These are phyloP conservation scores for Opeltia flavorubescens DNA, from an alignment of 495 filamentous ascomycete species.

Conservation along the genomic window DNA sequence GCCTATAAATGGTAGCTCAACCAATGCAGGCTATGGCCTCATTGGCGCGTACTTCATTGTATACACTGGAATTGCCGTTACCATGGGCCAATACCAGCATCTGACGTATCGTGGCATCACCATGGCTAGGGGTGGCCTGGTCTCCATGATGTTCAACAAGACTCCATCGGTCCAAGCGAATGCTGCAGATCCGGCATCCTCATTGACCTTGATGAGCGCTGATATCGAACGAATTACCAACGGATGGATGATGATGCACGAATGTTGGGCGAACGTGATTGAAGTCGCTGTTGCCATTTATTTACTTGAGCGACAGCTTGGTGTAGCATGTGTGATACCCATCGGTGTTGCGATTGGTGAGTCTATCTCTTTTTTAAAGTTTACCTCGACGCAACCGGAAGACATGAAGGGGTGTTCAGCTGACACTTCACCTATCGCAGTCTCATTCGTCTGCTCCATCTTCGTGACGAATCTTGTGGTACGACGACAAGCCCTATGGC, in stretches of 20 bases:
- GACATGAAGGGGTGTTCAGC: conserved; percentile 10
- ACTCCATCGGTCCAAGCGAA: conserved; percentile 30
- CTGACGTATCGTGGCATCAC: conserved; percentile 42
- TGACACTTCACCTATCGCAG: conserved; percentile 8
- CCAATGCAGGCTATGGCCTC: conserved; percentile 42
- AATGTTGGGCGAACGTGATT: conserved; percentile 42
- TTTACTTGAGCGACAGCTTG: conserved; percentile 42
- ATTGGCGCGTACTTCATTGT: conserved; percentile 51
- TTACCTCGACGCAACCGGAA: no score
- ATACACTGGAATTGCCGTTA: conserved; percentile 46
- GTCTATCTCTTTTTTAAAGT: conserved; percentile 13
- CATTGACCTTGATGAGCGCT: conserved; percentile 51
- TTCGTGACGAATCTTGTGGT: conserved; percentile 32
- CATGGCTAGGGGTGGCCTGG: conserved; percentile 44
- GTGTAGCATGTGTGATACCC: conserved; percentile 39
- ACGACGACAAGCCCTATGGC: conserved; percentile 36
- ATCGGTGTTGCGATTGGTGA: conserved; percentile 36
- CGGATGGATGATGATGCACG: conserved; percentile 36
- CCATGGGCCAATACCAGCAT: conserved; percentile 40
- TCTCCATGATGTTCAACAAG: conserved; percentile 41
- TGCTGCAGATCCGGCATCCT: conserved; percentile 33
- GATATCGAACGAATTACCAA: conserved; percentile 41
- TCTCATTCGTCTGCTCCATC: conserved; percentile 26
- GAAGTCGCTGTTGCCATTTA: conserved; percentile 46
- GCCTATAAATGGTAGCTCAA: conserved; percentile 23